phyloP scores from a whole-genome alignment of 169 alveolate species.

The Plasmodium gonderi region DNA sequence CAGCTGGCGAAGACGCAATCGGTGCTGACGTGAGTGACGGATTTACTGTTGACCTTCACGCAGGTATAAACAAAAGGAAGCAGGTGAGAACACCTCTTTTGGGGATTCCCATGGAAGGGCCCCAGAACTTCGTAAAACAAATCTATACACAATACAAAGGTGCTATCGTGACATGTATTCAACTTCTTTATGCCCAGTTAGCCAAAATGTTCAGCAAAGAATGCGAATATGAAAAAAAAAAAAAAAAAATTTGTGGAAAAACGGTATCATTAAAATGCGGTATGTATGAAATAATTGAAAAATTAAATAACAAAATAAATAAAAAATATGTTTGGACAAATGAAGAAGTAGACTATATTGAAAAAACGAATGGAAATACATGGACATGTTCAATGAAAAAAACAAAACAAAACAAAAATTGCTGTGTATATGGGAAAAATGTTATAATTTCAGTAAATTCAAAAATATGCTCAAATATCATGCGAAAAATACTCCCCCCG shows the following conservation, averaged over 20 bases:
- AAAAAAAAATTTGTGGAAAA: constrained; percentile 35
- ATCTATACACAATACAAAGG: neutral
- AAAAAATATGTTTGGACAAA: constrained; percentile 22
- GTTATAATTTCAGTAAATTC: constrained; percentile 43
- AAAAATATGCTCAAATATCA: constrained; percentile 32
- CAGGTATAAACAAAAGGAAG: neutral
- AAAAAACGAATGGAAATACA: neutral
- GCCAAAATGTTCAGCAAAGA: neutral
- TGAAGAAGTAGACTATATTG: constrained; percentile 25
- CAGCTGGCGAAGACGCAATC: neutral
- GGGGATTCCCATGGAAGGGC: neutral
- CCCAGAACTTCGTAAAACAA: neutral
- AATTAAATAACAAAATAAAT: constrained; percentile 1
- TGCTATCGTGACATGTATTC: neutral
- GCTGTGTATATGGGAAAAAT: constrained; percentile 16
- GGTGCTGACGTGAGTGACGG: neutral
- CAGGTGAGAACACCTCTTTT: neutral
- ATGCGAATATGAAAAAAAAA: neutral
- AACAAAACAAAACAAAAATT: neutral
- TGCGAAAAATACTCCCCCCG: constrained; percentile 21
- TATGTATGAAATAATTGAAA: constrained; percentile 20
- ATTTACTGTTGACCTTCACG: neutral
- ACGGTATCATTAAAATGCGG: constrained; percentile 23
- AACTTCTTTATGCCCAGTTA: neutral
- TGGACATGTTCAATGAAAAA: constrained; percentile 21